A percentile compares a stretch with the other conserved stretches of the same genome.
phyloP scores from a whole-genome alignment of 345 rosid species.

The Euphorbia pulcherrima region DNA sequence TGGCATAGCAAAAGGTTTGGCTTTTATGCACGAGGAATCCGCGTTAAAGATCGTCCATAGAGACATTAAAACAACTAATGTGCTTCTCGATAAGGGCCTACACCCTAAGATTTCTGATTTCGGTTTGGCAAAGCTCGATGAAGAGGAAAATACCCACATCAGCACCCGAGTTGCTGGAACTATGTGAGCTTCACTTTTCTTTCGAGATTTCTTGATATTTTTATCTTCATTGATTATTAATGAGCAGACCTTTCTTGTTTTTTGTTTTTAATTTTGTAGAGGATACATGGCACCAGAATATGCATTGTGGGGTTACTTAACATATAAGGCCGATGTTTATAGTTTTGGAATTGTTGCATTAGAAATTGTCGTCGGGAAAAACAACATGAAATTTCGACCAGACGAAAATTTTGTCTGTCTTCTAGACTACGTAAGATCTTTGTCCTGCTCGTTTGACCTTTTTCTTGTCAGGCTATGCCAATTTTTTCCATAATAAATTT shows the following conservation, averaged over 20 bases:
- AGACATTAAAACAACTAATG: constrained; percentile 22
- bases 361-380: constrained; percentile 53
- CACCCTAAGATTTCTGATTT: constrained; percentile 18
- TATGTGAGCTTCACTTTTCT: not conserved
- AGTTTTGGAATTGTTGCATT: constrained; percentile 55
- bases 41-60: constrained; percentile 17
- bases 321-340: constrained; percentile 60
- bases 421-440: constrained; percentile 48
- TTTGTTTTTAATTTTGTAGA: constrained; percentile 22
- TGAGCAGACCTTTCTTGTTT: not conserved
- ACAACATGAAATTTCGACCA: constrained; percentile 40
- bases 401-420: constrained; percentile 39
- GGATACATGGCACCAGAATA: constrained; percentile 70
- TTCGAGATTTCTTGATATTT: not conserved
- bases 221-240: not conserved
- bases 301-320: constrained; percentile 58
- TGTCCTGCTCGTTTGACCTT: not conserved
- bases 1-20: constrained; percentile 23
- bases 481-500: not conserved
- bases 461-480: not conserved
- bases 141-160: constrained; percentile 22
- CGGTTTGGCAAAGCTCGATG: constrained; percentile 22
- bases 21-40: constrained; percentile 22
- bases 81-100: constrained; percentile 18
- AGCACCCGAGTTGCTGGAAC: constrained; percentile 26